A percentile compares a stretch with the other conserved stretches of the same genome.
phyloP scores from a whole-genome alignment of 176 grass and related monocot genomes.

The Cenchrus fungigraminus region DNA sequence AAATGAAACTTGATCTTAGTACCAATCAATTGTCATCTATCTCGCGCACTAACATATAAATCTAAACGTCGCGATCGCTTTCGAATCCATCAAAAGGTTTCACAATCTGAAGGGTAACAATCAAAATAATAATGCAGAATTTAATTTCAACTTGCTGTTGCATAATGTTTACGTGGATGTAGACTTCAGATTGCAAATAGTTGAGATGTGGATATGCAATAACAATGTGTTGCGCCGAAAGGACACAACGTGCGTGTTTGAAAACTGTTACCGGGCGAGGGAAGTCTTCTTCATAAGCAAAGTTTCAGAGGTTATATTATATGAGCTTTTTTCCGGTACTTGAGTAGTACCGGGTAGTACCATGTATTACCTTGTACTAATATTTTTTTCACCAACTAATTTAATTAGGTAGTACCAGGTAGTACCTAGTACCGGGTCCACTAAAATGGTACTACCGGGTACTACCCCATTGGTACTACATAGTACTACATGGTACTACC shows the following conservation, averaged over 20 bases:
- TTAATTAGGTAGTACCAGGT: too few species aligned
- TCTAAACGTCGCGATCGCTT: background rate
- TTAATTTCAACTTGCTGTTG: background rate
- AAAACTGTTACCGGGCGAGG: background rate
- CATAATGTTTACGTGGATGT: background rate
- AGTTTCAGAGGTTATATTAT: background rate
- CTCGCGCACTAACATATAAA: background rate
- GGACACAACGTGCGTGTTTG: background rate
- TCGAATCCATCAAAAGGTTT: slow-evolving; percentile 18
- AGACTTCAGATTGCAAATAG: background rate
- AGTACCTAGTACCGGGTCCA: too few species aligned
- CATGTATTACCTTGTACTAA: too few species aligned
- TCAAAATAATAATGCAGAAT: background rate
- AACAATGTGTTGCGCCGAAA: background rate
- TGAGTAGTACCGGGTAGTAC: too few species aligned
- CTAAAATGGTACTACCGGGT: too few species aligned
- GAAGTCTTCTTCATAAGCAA: background rate
- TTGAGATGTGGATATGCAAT: background rate
- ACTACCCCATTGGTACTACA: too few species aligned
- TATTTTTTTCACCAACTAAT: too few species aligned
- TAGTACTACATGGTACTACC: too few species aligned
- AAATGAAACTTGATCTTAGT: background rate
- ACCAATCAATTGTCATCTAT: background rate
- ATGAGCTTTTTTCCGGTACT: too few species aligned
- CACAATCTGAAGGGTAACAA: background rate